Evolutionary conservation across 257 asterid genomes (phyloP).

Genomic region (Mitragyna speciosa): DNA sequence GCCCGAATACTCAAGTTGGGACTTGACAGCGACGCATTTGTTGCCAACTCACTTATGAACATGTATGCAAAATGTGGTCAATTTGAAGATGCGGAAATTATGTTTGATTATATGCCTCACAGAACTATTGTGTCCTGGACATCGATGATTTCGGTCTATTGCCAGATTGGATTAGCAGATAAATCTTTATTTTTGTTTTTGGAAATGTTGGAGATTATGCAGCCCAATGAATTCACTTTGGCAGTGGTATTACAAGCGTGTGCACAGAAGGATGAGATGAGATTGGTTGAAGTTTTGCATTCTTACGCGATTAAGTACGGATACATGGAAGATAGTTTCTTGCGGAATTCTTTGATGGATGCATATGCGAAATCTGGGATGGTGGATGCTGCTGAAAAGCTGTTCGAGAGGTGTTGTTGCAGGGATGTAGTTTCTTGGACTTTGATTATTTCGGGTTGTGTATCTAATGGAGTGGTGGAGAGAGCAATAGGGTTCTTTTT

Average conservation of each 20-base stretch:
- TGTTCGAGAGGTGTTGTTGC: constrained; percentile 19
- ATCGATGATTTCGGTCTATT: constrained; percentile 39
- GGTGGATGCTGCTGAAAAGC: constrained; percentile 31
- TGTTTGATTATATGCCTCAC: constrained; percentile 52
- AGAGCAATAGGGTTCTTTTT: constrained; percentile 34
- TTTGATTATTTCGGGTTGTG: constrained; percentile 40
- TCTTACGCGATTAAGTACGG: constrained; percentile 30
- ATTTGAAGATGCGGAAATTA: constrained; percentile 23
- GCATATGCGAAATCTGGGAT: constrained; percentile 42
- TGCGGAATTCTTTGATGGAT: constrained; percentile 41
- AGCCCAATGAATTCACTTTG: constrained; percentile 50
- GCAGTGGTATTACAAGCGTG: constrained; percentile 43
- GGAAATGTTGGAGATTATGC: constrained; percentile 36
- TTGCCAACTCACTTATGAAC: constrained; percentile 35
- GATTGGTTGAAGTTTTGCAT: constrained; percentile 29
- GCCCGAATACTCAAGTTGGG: constrained; percentile 37
- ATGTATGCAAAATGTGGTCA: constrained; percentile 33
- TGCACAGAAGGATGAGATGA: constrained; percentile 30
- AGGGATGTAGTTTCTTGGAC: constrained; percentile 55
- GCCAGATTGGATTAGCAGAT: constrained; percentile 24
- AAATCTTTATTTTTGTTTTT: constrained; percentile 29
- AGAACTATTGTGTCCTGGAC: constrained; percentile 57
- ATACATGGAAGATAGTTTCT: constrained; percentile 28
- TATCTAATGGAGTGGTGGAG: constrained; percentile 23
- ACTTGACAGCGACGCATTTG: constrained; percentile 33